Evolutionary conservation across 148 eudicot genomes (phyloP).

Genomic region (Rhododendron ferrugineum): DNA sequence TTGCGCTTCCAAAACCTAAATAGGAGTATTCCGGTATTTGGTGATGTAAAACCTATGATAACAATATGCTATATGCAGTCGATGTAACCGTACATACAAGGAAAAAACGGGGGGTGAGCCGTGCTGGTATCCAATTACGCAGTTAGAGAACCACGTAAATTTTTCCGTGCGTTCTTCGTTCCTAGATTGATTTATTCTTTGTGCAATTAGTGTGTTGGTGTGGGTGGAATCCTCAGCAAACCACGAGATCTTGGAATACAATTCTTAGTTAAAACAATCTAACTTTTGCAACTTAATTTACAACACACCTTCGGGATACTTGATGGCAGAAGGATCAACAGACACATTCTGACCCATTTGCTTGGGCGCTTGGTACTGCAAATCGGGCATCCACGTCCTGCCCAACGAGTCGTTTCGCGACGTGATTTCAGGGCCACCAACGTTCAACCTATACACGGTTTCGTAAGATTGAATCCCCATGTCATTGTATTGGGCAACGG

Average conservation of each 20-base stretch:
- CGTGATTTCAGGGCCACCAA: slow-evolving; percentile 56
- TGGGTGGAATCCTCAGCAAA: not conserved
- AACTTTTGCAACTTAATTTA: not conserved
- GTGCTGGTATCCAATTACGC: too few species aligned
- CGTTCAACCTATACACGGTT: slow-evolving; percentile 53
- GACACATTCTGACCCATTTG: slow-evolving; percentile 27
- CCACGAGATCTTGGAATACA: not conserved
- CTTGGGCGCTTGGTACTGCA: slow-evolving; percentile 27
- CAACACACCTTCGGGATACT: slow-evolving; percentile 38
- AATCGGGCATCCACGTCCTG: slow-evolving; percentile 53
- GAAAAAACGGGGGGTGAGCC: not conserved
- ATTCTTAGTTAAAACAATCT: not conserved
- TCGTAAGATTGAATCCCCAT: slow-evolving; percentile 31
- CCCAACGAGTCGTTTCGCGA: slow-evolving; percentile 56
- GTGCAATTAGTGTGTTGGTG: not conserved
- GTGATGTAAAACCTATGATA: too few species aligned
- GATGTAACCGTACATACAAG: not conserved
- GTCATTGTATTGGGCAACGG: slow-evolving; percentile 38
- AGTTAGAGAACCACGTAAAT: too few species aligned
- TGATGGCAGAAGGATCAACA: slow-evolving; percentile 34
- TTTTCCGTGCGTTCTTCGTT: too few species aligned
- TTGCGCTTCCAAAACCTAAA: not conserved
- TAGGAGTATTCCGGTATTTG: too few species aligned
- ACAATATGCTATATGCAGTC: too few species aligned
- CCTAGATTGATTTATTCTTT: too few species aligned